Evolutionary conservation across 2,329 filamentous ascomycete species (phyloP).

Genomic region (Pseudovirgaria hyperparasitica): DNA sequence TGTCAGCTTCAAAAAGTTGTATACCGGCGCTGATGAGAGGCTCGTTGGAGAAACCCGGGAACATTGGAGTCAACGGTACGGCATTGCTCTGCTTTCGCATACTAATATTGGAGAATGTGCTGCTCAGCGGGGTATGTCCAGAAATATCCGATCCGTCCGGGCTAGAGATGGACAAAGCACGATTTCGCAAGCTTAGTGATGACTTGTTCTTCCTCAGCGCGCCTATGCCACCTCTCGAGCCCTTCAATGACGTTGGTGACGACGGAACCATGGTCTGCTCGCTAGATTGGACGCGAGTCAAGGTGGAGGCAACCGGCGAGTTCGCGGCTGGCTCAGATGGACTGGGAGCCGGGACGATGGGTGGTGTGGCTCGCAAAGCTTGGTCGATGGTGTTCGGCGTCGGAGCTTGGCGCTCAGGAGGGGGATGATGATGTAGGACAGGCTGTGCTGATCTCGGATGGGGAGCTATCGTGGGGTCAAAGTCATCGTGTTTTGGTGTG

Average conservation of each 20-base stretch:
- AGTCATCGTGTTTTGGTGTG: too few relatives aligned
- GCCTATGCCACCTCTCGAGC: constrained; percentile 14
- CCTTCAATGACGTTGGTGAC: constrained; percentile 19
- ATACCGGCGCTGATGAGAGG: constrained; percentile 53
- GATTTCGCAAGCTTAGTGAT: constrained; percentile 53
- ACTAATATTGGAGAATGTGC: constrained; percentile 45
- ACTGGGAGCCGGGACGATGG: constrained; percentile 19
- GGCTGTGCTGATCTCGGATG: too few relatives aligned
- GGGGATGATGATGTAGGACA: too few relatives aligned
- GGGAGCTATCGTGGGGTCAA: too few relatives aligned
- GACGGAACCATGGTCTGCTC: constrained; percentile 26
- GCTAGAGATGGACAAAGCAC: constrained; percentile 57
- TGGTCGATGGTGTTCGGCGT: too few relatives aligned
- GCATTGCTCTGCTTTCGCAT: constrained; percentile 34
- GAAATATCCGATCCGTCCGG: constrained; percentile 53
- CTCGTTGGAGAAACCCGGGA: constrained; percentile 46
- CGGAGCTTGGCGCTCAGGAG: too few relatives aligned
- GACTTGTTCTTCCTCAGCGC: constrained; percentile 39
- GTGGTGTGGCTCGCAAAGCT: constrained; percentile 3
- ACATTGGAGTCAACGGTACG: constrained; percentile 55
- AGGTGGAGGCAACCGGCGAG: constrained; percentile 22
- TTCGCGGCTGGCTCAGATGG: constrained; percentile 28
- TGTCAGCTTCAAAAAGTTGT: constrained; percentile 72
- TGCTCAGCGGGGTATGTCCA: constrained; percentile 61
- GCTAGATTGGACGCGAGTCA: constrained; percentile 28